phyloP scores from a whole-genome alignment of 192 early-diverging fungal species.

The Podila verticillata region DNA sequence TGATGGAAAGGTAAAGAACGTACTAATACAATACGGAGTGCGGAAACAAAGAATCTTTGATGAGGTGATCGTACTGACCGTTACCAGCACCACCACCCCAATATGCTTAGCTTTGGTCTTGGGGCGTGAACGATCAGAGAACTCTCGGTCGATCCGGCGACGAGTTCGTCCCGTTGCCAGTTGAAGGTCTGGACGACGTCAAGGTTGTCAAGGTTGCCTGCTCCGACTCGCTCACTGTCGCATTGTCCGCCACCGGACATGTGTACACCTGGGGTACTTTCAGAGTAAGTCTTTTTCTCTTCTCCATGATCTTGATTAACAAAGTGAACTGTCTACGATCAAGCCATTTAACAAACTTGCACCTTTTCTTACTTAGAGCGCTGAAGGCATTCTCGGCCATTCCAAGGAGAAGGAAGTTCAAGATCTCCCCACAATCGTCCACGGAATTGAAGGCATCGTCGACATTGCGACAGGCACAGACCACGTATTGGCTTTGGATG shows the following conservation, averaged over 20 bases:
- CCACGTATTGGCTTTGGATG: conserved; percentile 82
- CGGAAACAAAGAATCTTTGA: not conserved
- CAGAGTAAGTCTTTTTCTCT: conserved; percentile 36
- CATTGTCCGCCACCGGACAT: conserved; percentile 76
- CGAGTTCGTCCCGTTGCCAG: conserved; percentile 73
- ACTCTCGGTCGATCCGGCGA: conserved; percentile 78
- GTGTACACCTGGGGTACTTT: conserved; percentile 94
- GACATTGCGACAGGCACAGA: conserved; percentile 86
- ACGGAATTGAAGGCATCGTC: conserved; percentile 69
- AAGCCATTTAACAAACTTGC: not conserved
- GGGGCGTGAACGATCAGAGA: conserved; percentile 96
- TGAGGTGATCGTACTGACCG: not conserved
- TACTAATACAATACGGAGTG: no score
- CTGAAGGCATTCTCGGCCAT: conserved; percentile 89
- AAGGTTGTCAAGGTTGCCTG: conserved; percentile 81
- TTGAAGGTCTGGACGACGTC: conserved; percentile 78
- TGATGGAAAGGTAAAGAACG: conserved; percentile 72
- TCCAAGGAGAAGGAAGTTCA: conserved; percentile 72
- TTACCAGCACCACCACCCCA: not conserved
- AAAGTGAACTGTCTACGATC: not conserved
- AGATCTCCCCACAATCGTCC: conserved; percentile 62
- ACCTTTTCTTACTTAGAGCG: conserved; percentile 58
- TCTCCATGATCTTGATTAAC: not conserved
- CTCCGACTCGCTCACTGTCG: conserved; percentile 87
- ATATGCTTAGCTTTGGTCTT: conserved; percentile 77